Conservation (phyloP, 306 rosid species). For the Morella rubra region DNA sequence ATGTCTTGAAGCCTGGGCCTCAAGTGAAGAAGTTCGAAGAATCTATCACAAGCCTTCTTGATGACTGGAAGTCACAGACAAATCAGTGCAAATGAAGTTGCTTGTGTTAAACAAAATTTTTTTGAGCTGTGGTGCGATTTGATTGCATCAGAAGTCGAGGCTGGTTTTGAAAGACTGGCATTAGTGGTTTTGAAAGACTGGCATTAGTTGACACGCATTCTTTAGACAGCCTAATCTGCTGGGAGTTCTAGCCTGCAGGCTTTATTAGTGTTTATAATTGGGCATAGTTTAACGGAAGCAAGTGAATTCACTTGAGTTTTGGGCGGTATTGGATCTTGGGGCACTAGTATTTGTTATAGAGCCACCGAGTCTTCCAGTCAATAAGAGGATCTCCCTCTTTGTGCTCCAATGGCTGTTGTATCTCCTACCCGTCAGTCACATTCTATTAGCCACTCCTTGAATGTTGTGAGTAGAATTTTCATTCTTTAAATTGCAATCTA, state of each 20-base stretch:
- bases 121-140: constrained; percentile 33
- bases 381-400: constrained; percentile 46
- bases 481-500: constrained; percentile 39
- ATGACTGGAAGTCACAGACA: constrained; percentile 63
- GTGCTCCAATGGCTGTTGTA: constrained; percentile 46
- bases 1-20: constrained; percentile 64
- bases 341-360: constrained; percentile 37
- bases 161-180: constrained; percentile 28
- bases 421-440: constrained; percentile 32
- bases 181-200: constrained; percentile 29
- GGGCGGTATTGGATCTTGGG: constrained; percentile 34
- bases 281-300: constrained; percentile 32
- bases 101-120: constrained; percentile 19
- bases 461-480: constrained; percentile 34
- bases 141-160: constrained; percentile 22
- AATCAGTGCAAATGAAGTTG: constrained; percentile 64
- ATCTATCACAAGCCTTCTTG: constrained; percentile 63
- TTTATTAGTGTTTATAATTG: constrained; percentile 40
- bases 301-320: constrained; percentile 34
- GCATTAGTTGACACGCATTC: constrained; percentile 37
- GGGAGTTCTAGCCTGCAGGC: constrained; percentile 29
- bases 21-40: constrained; percentile 76
- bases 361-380: constrained; percentile 41
- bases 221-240: constrained; percentile 40
- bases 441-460: constrained; percentile 23